Evolutionary conservation across 2,329 filamentous ascomycete genomes (phyloP), one percentile per base, ranked within the genome.

Genomic region (Grosmannia clavigera): DNA sequence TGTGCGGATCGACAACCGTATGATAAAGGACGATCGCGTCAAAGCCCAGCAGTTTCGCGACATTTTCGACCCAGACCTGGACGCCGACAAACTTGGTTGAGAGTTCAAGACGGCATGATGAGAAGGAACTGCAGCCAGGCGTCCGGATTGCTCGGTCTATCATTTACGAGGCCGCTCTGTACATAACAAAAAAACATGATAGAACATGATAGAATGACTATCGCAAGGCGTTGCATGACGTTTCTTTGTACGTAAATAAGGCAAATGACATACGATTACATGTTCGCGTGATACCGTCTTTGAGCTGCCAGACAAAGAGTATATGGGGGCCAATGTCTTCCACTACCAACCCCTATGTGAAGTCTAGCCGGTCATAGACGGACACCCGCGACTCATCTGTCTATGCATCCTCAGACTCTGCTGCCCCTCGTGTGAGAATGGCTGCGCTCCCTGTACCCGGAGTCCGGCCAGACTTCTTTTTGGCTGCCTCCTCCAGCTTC

Each of bases 401-500:
- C 46, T 58, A 58, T 33, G 57, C 57, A 31, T 58, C 46, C 11
- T 58, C 56, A 1, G 56, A 16, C 9, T 58, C 56, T 11, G 40
- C 46, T 3, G 56, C 65, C 70, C 77, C 74, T 77, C 85, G 77
- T 74, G 89, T 91, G 69, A 89, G 78, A 68, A 94, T 90, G 52
- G 89, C 82, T 6, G 88, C 84, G 66, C 76, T 85, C 55, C 85
- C 85, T 57, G 81, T 83, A 61, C 85, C 86, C n/a, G 85, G 81
- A 63, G 83, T 82, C 67, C 86, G 81, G 61, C 88, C 87, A 53
- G 84, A 88, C 85, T 96, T 95, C 86, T 96, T 96, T 82, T 91
- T 96, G 50, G 90, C 90, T 29, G 92, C 92, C 79, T 99, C 94
- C 75, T 97, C 94, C 72, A 96, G 92, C 83, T 99, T 99, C 82